Evolutionary conservation across 2,329 filamentous ascomycete species (phyloP).

Genomic region (Calonectria pauciramosa): DNA sequence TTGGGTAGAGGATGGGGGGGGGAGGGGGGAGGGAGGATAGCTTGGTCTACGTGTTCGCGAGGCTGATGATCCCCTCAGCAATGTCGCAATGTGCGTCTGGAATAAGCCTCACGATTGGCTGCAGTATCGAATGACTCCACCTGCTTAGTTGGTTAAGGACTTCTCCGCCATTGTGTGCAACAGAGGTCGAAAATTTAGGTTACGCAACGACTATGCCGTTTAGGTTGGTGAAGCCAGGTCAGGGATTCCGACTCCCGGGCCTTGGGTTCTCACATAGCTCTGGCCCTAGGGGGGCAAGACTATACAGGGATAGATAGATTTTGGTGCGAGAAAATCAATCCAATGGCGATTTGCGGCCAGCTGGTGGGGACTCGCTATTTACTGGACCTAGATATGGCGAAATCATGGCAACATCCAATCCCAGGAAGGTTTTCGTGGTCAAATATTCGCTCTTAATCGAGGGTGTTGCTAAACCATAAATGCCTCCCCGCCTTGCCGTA

Average conservation of each 20-base stretch:
- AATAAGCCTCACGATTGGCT: constrained; percentile 18
- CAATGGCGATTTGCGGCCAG: not conserved
- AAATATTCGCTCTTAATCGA: not conserved
- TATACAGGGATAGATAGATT: too few species aligned
- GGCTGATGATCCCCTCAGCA: constrained; percentile 15
- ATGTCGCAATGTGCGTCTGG: constrained; percentile 22
- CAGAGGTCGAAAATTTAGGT: constrained; percentile 7
- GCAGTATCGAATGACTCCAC: not conserved
- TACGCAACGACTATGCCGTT: not conserved
- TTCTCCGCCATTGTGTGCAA: not conserved
- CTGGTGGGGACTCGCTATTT: not conserved
- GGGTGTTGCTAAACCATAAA: not conserved
- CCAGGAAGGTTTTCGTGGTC: not conserved
- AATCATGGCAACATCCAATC: not conserved
- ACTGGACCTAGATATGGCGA: not conserved
- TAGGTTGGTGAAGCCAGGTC: constrained; percentile 4
- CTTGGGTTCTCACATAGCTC: not conserved
- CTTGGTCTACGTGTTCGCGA: not conserved
- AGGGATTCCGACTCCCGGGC: not conserved
- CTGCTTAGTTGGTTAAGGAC: not conserved
- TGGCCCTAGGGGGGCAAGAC: not conserved
- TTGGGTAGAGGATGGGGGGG: not conserved
- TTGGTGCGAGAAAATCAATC: not conserved
- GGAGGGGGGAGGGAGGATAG: not conserved
- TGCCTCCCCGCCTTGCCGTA: not conserved